Base-by-base conservation (phyloP, 148 eudicot species). In the Spergularia marina region DNA sequence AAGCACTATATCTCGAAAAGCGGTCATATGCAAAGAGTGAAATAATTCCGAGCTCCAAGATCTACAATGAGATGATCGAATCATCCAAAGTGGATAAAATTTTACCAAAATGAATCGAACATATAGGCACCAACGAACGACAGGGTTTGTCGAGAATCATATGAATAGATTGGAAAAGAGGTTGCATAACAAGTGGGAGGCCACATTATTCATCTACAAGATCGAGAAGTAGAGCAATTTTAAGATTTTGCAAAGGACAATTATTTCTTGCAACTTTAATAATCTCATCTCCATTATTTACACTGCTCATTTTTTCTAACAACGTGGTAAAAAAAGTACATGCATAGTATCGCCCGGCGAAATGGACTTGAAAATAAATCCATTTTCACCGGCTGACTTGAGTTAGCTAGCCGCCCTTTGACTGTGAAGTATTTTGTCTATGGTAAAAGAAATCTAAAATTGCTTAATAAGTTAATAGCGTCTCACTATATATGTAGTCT, bases 171-270 rank as follows among this genome's bases (percentile, higher is more conserved):
- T 62, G 36, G 14, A 62, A 14, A 36, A 62, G n/a, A 13, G 44
- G 4, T 30, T 34, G n/a, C n/a, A 30, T 34, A 16, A 25, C 66
- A 30, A 30, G 66, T 62, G 66, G 66, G 44, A 62, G 41, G 66
- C 66, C 66, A 62, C 66, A 17, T 62, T 13, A 34, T 62, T 10
- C 44, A 62, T 30, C 34, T 12, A 34, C 4, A 23, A 25, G 15
- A 15, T 30, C 65, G 23, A 23, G 17, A 30, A 30, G 36, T 30
- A 30, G 0, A 4, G 8, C 60, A 56, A 56, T 21, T 56, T 56
- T 56, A 56, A 56, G 60, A 56, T 21, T 56, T 58, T 58, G 62
- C 10, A 20, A 58, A 58, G 25, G 62, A 58, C 62, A 58, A n/a
- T 58, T 23, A 21, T n/a, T 18, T 18, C 18, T 58, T n/a, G 7